Evolutionary conservation across 1,284 basidiomycete species (phyloP).

Genomic region (Cryptococcus wingfieldii): DNA sequence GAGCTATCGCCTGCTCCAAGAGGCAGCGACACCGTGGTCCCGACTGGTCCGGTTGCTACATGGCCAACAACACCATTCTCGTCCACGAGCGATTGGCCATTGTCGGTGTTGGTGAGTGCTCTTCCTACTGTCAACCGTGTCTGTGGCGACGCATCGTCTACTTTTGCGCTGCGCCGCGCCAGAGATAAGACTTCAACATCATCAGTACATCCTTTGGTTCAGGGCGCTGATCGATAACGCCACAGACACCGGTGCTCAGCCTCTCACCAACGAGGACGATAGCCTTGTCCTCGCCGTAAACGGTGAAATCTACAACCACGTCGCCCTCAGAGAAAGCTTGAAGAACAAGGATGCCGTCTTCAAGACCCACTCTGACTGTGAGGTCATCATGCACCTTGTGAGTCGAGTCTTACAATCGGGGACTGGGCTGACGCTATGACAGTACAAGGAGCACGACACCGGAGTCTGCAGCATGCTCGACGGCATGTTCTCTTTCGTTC

Average conservation of each 20-base stretch:
- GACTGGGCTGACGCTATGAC: constrained; percentile 3
- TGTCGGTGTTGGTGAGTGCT: constrained; percentile 85
- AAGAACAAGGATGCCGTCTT: constrained; percentile 64
- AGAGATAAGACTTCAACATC: background rate
- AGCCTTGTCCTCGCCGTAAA: constrained; percentile 88
- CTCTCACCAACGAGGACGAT: constrained; percentile 81
- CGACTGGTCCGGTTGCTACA: constrained; percentile 92
- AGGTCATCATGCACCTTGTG: constrained; percentile 90
- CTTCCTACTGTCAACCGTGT: background rate
- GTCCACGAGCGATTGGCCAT: constrained; percentile 92
- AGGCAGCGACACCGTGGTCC: constrained; percentile 87
- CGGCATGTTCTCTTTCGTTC: constrained; percentile 98
- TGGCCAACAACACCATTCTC: constrained; percentile 72
- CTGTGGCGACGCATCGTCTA: background rate
- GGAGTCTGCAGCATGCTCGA: constrained; percentile 75
- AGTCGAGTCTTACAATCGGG: constrained; percentile 28
- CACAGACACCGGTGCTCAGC: constrained; percentile 93
- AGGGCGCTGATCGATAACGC: background rate
- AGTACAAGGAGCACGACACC: constrained; percentile 82
- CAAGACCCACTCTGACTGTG: constrained; percentile 98
- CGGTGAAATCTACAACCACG: constrained; percentile 99
- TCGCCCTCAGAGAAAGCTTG: constrained; percentile 69
- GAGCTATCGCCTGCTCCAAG: constrained; percentile 79
- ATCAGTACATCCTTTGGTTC: background rate
- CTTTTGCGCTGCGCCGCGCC: background rate